Evolutionary conservation across 495 filamentous ascomycete genomes (phyloP).

Genomic region (Aspergillus baeticus): DNA sequence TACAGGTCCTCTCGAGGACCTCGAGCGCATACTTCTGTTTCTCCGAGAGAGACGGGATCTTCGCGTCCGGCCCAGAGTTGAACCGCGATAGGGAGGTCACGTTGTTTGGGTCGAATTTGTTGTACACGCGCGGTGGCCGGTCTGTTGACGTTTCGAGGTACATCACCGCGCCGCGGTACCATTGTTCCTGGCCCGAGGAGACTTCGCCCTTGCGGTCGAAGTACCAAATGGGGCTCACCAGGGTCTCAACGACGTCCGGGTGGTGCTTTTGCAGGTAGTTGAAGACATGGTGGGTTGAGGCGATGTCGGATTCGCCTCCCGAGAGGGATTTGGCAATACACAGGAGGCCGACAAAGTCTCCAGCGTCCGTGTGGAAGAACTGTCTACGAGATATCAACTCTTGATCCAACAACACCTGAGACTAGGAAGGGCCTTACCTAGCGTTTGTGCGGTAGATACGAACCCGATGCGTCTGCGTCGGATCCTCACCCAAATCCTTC

Average conservation of each 20-base stretch:
- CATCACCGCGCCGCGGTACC: constrained; percentile 68
- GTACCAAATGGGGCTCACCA: constrained; percentile 82
- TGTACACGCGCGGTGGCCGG: constrained; percentile 51
- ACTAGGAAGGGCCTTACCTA: constrained; percentile 47
- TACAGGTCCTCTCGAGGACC: constrained; percentile 66
- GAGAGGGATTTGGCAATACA: constrained; percentile 44
- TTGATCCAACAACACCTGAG: too few species aligned
- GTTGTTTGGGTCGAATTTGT: constrained; percentile 72
- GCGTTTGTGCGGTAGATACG: constrained; percentile 89
- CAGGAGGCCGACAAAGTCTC: constrained; percentile 60
- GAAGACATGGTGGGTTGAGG: constrained; percentile 67
- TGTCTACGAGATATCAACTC: constrained; percentile 38
- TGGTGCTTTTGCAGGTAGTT: constrained; percentile 69
- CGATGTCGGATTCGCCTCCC: constrained; percentile 54
- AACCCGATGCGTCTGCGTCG: constrained; percentile 74
- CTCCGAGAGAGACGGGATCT: constrained; percentile 64
- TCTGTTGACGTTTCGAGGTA: constrained; percentile 64
- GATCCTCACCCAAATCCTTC: constrained; percentile 83
- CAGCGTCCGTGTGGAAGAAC: constrained; percentile 65
- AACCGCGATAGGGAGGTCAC: constrained; percentile 66
- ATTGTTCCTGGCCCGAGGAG: constrained; percentile 69
- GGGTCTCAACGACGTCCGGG: constrained; percentile 69
- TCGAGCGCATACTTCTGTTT: constrained; percentile 62
- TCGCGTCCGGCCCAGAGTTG: constrained; percentile 59
- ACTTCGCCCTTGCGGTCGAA: constrained; percentile 91